Evolutionary conservation across 371 early-diverging fungal species (phyloP), one percentile per base, ranked within the genome.

Genomic region (Mortierella sp.): DNA sequence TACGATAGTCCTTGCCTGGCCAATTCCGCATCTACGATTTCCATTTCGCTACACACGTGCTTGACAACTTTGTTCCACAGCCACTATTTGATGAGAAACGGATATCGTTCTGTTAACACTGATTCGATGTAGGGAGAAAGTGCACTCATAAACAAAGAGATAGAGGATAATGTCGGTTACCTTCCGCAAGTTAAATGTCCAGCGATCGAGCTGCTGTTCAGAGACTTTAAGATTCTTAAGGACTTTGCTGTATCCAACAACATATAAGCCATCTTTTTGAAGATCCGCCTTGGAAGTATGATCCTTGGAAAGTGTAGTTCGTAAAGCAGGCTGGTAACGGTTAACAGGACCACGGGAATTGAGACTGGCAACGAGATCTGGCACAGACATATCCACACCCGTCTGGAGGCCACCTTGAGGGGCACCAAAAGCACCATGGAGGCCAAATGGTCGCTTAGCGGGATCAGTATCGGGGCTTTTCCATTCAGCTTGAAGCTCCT

Each of bases 281-380:
- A 81, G 66, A 47, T 81, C 82, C 13, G 82, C 53, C 59, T 81
- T 81, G 51, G 82, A 81, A 3, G 72, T 75, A n/a, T 75, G 82
- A 54, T 81, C 82, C 60, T 81, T 81, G 63, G 82, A 81, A n/a
- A 81, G 82, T 0, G 82, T 81, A 4, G 82, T 81, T 10, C 82
- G 68, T 15, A 81, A 34, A 9, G 82, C 82, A n/a, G 71, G 82
- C 34, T 75, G 76, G 58, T 81, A 81, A 3, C 76, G 72, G 13
- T 37, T 55, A 4, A 81, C 59, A 6, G 72, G 65, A 12, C 72
- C 78, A 8, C 78, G 78, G 0, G 73, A 35, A 29, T 68, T 68
- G 42, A 78, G 53, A 58, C 66, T 78, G 28, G 72, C 58, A 13
- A 66, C 49, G 23, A 70, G 64, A 51, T 79, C 79, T 0, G 66